Conservation (phyloP, 2,329 filamentous ascomycete genomes). For the Pseudocercospora pini-densiflorae region DNA sequence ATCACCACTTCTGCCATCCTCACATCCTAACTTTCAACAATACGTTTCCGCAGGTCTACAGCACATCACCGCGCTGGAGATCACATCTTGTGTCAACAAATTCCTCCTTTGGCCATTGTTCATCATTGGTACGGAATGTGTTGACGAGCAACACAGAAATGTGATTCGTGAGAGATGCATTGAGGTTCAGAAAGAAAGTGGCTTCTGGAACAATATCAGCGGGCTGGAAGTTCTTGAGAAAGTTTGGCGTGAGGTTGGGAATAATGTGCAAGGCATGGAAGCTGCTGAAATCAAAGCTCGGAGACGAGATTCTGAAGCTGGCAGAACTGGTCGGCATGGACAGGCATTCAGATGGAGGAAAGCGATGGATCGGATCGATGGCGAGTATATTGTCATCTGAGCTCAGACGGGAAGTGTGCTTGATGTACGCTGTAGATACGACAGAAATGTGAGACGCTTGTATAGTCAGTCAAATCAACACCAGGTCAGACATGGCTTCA, state of each 20-base stretch:
- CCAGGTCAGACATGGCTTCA: background rate
- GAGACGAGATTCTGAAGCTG: constrained; percentile 33
- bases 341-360: constrained; percentile 55
- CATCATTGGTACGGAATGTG: constrained; percentile 85
- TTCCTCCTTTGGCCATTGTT: constrained; percentile 94
- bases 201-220: constrained; percentile 91
- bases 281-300: constrained; percentile 35
- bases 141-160: constrained; percentile 76
- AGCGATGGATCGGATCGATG: constrained; percentile 56
- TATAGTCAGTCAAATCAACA: background rate
- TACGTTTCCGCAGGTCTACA: constrained; percentile 81
- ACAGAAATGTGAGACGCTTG: background rate
- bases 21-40: constrained; percentile 78
- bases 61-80: constrained; percentile 79
- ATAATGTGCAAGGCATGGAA: constrained; percentile 29
- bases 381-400: constrained; percentile 58
- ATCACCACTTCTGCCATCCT: constrained; percentile 72
- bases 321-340: constrained; percentile 36
- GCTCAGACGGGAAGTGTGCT: background rate
- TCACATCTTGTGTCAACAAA: constrained; percentile 75
- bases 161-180: constrained; percentile 80
- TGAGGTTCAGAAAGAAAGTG: constrained; percentile 85
- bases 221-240: constrained; percentile 84
- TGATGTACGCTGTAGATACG: constrained; percentile 8
- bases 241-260: constrained; percentile 65